A percentile compares a stretch with the other conserved stretches of the same genome.
Evolutionary conservation across 805 yeast genomes (phyloP).

Genomic region (Tetrapisispora phaffii): DNA sequence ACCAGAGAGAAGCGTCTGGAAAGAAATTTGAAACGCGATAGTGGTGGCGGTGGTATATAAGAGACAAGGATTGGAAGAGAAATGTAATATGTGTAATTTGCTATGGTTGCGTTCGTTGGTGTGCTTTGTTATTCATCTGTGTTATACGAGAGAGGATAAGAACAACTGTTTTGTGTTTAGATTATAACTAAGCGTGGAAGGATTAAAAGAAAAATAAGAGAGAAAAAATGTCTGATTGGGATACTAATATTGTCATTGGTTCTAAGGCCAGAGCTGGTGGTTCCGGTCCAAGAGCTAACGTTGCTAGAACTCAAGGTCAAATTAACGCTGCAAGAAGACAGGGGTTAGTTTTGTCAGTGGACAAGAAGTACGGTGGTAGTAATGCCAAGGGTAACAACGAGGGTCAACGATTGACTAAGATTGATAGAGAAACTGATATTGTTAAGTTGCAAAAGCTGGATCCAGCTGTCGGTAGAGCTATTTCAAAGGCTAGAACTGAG

Average conservation of each 20-base stretch:
- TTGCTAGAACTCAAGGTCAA: conserved; percentile 67
- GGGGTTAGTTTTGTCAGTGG: conserved; percentile 82
- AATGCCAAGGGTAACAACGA: conserved; percentile 65
- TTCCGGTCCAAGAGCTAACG: conserved; percentile 76
- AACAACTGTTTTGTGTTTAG: too few species aligned
- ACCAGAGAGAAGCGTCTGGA: too few species aligned
- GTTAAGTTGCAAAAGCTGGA: conserved; percentile 88
- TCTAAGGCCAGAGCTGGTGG: conserved; percentile 80
- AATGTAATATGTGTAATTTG: too few species aligned
- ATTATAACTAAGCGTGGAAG: not conserved
- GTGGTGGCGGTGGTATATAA: too few species aligned
- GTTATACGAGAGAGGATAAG: not conserved
- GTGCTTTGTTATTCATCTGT: too few species aligned
- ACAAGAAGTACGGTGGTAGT: conserved; percentile 75
- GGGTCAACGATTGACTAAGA: conserved; percentile 88
- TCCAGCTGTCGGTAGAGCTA: conserved; percentile 75
- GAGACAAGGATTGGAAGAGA: too few species aligned
- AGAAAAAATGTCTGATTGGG: conserved; percentile 68
- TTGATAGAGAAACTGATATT: conserved; percentile 89
- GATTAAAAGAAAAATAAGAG: not conserved
- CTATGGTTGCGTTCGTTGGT: too few species aligned
- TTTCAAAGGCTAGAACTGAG: conserved; percentile 75
- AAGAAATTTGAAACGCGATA: too few species aligned
- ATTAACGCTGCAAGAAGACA: conserved; percentile 90
- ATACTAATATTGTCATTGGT: conserved; percentile 80